Conservation (phyloP, 192 early-diverging fungal species). For the Coemansia sp. region DNA sequence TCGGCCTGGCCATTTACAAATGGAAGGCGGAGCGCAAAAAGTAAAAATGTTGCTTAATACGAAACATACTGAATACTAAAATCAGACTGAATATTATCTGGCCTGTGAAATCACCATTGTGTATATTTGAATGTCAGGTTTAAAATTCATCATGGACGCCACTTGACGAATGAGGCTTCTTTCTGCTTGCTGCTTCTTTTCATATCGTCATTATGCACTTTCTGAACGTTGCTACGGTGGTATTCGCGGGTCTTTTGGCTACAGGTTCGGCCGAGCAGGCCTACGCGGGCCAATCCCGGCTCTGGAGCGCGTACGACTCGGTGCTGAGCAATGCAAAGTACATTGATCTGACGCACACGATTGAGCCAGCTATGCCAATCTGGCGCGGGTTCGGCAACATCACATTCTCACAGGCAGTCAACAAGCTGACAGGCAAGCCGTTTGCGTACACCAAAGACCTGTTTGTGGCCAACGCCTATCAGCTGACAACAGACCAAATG, state of each 20-base stretch:
- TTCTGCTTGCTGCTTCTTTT: neutral
- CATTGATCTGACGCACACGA: slow-evolving; percentile 57
- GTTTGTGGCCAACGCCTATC: slow-evolving; percentile 55
- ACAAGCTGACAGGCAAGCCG: slow-evolving; percentile 41
- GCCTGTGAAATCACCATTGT: neutral
- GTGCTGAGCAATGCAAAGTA: slow-evolving; percentile 35
- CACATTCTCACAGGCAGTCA: slow-evolving; percentile 42
- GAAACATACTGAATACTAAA: neutral
- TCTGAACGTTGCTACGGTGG: neutral
- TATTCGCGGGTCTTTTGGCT: neutral
- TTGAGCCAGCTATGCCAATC: slow-evolving; percentile 54
- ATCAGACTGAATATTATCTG: neutral
- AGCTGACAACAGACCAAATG: slow-evolving; percentile 57
- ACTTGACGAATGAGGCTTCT: neutral
- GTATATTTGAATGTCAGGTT: neutral
- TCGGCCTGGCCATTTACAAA: slow-evolving; percentile 86
- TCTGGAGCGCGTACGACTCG: slow-evolving; percentile 38
- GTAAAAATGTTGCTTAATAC: slow-evolving; percentile 41
- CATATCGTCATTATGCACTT: slow-evolving; percentile 1
- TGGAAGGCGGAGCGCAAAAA: slow-evolving; percentile 89
- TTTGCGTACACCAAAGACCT: slow-evolving; percentile 45
- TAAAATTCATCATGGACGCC: neutral
- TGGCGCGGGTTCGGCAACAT: slow-evolving; percentile 58
- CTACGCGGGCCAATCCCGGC: neutral
- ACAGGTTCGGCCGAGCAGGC: neutral